Evolutionary conservation across 1,284 basidiomycete species (phyloP).

Genomic region (Gymnopus androsaceus): DNA sequence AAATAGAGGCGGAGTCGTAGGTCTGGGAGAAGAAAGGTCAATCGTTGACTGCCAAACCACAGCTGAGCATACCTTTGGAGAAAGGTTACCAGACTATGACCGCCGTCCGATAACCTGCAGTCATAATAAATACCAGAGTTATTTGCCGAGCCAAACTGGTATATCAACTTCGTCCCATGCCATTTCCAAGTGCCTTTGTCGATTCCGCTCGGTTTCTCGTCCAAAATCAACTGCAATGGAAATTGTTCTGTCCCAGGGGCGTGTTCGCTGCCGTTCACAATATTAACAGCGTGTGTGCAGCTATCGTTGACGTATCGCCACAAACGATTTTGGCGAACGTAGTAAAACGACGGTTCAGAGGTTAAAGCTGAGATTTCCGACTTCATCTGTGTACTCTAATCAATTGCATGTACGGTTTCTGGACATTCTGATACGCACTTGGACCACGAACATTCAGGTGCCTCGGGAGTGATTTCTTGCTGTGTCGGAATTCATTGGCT

Average conservation of each 20-base stretch:
- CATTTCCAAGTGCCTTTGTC: slow-evolving; percentile 51
- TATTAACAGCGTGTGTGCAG: slow-evolving; percentile 53
- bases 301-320: slow-evolving; percentile 59
- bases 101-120: slow-evolving; percentile 40
- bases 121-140: slow-evolving; percentile 54
- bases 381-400: slow-evolving; percentile 23
- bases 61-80: slow-evolving; percentile 44
- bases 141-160: slow-evolving; percentile 44
- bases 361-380: slow-evolving; percentile 38
- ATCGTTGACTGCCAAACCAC: background rate
- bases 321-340: slow-evolving; percentile 51
- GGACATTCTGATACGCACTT: slow-evolving; percentile 25
- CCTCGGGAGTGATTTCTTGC: slow-evolving; percentile 28
- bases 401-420: slow-evolving; percentile 10
- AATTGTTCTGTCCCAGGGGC: slow-evolving; percentile 32
- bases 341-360: slow-evolving; percentile 38
- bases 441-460: slow-evolving; percentile 40
- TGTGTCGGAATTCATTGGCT: slow-evolving; percentile 37
- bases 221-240: slow-evolving; percentile 49
- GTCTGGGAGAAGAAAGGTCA: slow-evolving; percentile 26
- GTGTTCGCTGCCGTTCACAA: slow-evolving; percentile 49
- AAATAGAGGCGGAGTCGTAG: slow-evolving; percentile 33
- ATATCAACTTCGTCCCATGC: slow-evolving; percentile 57
- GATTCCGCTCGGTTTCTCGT: slow-evolving; percentile 40
- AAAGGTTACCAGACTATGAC: slow-evolving; percentile 49